These are phyloP conservation scores for Ustilago sp. DNA, from an alignment of 1,284 basidiomycete genomes.

Conservation along the genomic window DNA sequence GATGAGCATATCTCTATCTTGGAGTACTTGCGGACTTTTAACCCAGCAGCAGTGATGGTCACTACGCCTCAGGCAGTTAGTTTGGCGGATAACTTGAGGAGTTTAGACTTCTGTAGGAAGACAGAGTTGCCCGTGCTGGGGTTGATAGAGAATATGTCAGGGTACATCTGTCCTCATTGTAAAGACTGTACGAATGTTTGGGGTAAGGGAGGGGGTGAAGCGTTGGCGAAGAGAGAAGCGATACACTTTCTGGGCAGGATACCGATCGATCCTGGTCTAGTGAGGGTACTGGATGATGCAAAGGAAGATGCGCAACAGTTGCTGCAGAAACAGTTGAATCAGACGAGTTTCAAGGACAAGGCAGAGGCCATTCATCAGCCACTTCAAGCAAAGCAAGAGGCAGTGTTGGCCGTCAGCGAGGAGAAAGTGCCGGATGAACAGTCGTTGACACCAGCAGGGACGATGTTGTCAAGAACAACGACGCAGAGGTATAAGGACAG, in stretches of 20 bases:
- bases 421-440: not conserved
- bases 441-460: conserved; percentile 42
- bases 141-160: conserved; percentile 98
- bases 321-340: conserved; percentile 17
- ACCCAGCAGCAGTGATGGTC: conserved; percentile 86
- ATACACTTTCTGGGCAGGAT: conserved; percentile 87
- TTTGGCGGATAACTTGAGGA: conserved; percentile 93
- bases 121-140: conserved; percentile 90
- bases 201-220: conserved; percentile 89
- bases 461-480: conserved; percentile 57
- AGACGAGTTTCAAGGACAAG: conserved; percentile 8
- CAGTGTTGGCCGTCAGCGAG: not conserved
- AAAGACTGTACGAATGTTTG: conserved; percentile 94
- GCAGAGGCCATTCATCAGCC: conserved; percentile 22
- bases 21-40: conserved; percentile 80
- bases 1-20: conserved; percentile 97
- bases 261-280: conserved; percentile 93
- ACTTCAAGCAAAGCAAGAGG: conserved; percentile 1
- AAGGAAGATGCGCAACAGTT: conserved; percentile 54
- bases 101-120: conserved; percentile 90
- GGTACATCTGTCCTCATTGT: conserved; percentile 88
- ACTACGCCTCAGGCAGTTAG: conserved; percentile 98
- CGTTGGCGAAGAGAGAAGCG: conserved; percentile 77
- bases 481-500: conserved; percentile 60
- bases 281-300: conserved; percentile 84